Evolutionary conservation across 208 protist species (phyloP), one percentile per base, ranked within the genome.

Genomic region (Trypanosomatidae sp.): DNA sequence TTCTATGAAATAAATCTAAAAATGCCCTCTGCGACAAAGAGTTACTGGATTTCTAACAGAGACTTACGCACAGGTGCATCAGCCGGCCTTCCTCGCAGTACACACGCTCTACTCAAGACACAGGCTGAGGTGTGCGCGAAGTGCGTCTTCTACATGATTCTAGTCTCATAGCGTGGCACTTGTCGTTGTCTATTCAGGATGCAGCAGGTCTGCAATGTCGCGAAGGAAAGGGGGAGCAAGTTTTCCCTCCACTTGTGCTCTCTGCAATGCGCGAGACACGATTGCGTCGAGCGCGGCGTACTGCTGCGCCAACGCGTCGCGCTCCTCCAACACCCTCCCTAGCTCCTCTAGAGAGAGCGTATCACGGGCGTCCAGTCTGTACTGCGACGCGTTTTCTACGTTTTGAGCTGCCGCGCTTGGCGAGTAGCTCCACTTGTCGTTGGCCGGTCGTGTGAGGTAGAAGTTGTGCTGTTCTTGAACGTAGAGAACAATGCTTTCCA

Each of bases 261-360:
- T 9, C 28, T 67, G 47, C 22, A 72, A 47, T n/a, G 74, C 72
- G 10, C 59, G 65, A 13, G 68, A 62, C 22, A 83, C 66, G 55
- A 86, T 60, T 8, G 60, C 69, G 59, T 85, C 84, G 15, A 81
- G 25, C 2, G 75, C 59, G 10, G 56, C 71, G 53, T 83, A 86
- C 70, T 82, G 79, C 43, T 88, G 81, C 65, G 79, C 76, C 22
- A 95, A 74, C 3, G 67, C 60, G 69, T 95, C 91, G 12, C 91
- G 70, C 66, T 93, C 85, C 59, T 91, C 91, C n/a, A 92, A 59
- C 43, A 93, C 62, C 55, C 69, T 22, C 8, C 88, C 86, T 25
- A 95, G 76, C 59, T 91, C 79, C 56, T 88, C 76, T 25, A 95
- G 74, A 41, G 85, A 86, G 56, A 88, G 77, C 19, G 67, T 81